These are phyloP conservation scores for Debaryomyces psychrophilus DNA, from an alignment of 1,139 yeast species.

Conservation along the genomic window DNA sequence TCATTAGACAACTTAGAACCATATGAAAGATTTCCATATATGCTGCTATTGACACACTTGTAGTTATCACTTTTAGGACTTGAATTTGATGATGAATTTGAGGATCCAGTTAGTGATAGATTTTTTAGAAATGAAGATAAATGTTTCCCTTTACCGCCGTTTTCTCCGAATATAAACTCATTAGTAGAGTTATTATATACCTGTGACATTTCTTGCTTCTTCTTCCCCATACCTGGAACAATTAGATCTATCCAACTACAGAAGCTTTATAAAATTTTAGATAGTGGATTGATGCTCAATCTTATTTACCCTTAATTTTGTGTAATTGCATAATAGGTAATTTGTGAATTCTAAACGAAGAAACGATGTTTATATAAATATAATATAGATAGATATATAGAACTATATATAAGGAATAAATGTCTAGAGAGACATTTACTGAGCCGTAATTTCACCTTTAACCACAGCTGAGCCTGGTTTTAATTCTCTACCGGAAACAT, in stretches of 20 bases:
- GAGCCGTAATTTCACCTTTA: conserved; percentile 46
- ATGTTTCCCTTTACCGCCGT: conserved; percentile 69
- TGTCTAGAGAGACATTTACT: background rate
- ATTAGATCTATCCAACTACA: background rate
- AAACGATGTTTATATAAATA: conserved; percentile 7
- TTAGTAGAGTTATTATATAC: conserved; percentile 50
- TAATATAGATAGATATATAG: conserved; percentile 2
- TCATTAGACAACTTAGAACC: conserved; percentile 11
- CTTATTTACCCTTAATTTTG: conserved; percentile 3
- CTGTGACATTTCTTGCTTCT: conserved; percentile 62
- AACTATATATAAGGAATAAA: conserved; percentile 4
- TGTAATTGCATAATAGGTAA: conserved; percentile 2
- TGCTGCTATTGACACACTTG: conserved; percentile 40
- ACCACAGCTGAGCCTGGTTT: conserved; percentile 64
- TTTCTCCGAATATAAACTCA: conserved; percentile 68
- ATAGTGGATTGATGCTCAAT: background rate
- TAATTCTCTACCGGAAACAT: conserved; percentile 80
- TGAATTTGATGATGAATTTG: conserved; percentile 16
- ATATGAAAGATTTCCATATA: conserved; percentile 41
- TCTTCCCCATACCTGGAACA: conserved; percentile 39
- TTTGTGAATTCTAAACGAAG: background rate
- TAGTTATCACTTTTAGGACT: conserved; percentile 20
- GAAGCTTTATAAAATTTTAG: background rate
- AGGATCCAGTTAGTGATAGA: conserved; percentile 37
- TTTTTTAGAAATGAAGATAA: conserved; percentile 61